A percentile compares a stretch with the other conserved stretches of the same genome.
Conservation (phyloP, 768 basidiomycete genomes). For the Hygrocybe punicea region DNA sequence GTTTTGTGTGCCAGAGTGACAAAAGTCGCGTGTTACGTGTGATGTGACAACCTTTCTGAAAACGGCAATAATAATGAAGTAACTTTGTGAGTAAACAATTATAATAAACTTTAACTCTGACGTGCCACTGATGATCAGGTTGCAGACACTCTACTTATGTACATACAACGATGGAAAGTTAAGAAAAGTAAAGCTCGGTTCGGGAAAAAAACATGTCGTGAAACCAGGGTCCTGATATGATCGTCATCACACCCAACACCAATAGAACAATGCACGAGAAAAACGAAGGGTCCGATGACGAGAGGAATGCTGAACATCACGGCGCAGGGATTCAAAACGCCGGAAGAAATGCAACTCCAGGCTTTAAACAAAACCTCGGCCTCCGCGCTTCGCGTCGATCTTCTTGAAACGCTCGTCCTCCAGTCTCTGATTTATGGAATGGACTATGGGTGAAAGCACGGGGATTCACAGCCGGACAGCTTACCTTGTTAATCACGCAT, state of each 20-base stretch:
- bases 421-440: constrained; percentile 50
- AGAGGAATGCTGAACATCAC: background rate
- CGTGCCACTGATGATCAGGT: too few species aligned
- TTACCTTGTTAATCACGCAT: constrained; percentile 80
- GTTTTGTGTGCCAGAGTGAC: too few species aligned
- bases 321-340: background rate
- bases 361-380: constrained; percentile 72
- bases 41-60: too few species aligned
- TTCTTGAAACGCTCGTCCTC: constrained; percentile 82
- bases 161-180: too few species aligned
- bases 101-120: too few species aligned
- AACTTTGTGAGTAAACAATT: too few species aligned
- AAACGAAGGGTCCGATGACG: background rate
- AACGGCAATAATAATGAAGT: too few species aligned
- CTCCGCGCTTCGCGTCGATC: constrained; percentile 87
- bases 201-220: too few species aligned
- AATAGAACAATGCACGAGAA: background rate
- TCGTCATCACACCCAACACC: background rate
- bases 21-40: too few species aligned
- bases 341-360: background rate
- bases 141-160: background rate
- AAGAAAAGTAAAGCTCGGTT: too few species aligned
- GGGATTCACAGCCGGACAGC: constrained; percentile 6
- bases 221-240: background rate
- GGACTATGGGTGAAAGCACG: background rate